Conservation (phyloP, 1,139 yeast species). For the Geotrichum candidum region DNA sequence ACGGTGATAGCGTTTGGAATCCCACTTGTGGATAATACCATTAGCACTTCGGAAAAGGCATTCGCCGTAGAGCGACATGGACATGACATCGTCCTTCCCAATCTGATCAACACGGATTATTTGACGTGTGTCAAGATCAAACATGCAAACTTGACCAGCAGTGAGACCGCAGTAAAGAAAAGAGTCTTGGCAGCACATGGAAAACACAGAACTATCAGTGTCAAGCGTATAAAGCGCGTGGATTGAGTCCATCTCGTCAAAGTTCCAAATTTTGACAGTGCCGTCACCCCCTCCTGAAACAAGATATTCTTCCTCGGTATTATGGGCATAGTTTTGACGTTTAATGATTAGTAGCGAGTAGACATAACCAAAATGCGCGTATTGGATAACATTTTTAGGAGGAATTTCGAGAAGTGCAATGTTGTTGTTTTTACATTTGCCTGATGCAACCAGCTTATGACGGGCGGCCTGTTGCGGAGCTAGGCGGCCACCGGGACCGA, state of each 20-base stretch:
- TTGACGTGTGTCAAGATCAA: conserved; percentile 81
- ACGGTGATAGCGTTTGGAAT: conserved; percentile 27
- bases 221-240: conserved; percentile 43
- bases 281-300: conserved; percentile 92
- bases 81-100: conserved; percentile 46
- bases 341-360: conserved; percentile 52
- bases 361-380: conserved; percentile 89
- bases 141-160: conserved; percentile 65
- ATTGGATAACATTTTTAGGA: conserved; percentile 55
- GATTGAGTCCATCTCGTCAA: conserved; percentile 27
- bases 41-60: conserved; percentile 47
- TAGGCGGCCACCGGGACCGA: conserved; percentile 68
- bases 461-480: conserved; percentile 30
- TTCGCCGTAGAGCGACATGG: conserved; percentile 48
- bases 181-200: conserved; percentile 56
- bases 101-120: conserved; percentile 42
- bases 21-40: conserved; percentile 31
- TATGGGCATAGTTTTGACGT: conserved; percentile 4
- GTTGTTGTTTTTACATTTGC: no score
- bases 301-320: conserved; percentile 36
- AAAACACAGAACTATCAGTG: conserved; percentile 63
- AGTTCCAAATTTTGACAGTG: conserved; percentile 65
- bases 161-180: conserved; percentile 74
- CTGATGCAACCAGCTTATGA: background rate
- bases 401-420: conserved; percentile 58